Evolutionary conservation across 78 protist genomes (phyloP).

Genomic region (Monocercomonoides exilis): DNA sequence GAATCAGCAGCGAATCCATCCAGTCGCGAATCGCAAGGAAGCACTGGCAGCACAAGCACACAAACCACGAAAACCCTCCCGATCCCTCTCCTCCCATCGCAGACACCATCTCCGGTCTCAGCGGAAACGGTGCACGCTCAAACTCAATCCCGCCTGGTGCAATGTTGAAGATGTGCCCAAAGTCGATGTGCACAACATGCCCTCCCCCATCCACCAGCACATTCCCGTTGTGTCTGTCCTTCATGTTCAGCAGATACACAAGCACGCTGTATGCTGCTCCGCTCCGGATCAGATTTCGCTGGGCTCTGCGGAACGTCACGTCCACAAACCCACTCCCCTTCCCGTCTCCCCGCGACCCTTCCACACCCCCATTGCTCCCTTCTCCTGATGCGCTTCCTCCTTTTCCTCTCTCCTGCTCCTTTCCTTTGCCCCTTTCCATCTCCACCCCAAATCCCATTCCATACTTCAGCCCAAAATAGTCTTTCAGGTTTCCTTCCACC

Average conservation of each 20-base stretch:
- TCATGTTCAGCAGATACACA: conserved; percentile 69
- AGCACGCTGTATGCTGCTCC: too few species aligned
- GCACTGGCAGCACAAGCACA: background rate
- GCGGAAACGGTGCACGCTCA: too few species aligned
- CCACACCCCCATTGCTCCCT: conserved; percentile 14
- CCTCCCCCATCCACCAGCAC: conserved; percentile 18
- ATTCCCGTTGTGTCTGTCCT: too few species aligned
- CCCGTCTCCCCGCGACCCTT: conserved; percentile 46
- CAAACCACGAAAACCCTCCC: background rate
- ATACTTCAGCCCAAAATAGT: conserved; percentile 58
- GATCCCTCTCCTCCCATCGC: conserved; percentile 3
- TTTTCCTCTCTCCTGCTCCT: background rate
- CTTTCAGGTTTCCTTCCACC: conserved; percentile 42
- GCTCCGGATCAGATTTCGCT: too few species aligned
- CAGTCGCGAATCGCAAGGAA: background rate
- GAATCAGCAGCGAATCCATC: background rate
- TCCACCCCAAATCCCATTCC: too few species aligned
- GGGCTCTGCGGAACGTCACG: conserved; percentile 76
- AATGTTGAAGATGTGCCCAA: too few species aligned
- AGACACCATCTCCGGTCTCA: too few species aligned
- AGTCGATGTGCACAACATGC: too few species aligned
- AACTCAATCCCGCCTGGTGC: too few species aligned
- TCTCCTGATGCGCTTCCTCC: conserved; percentile 36
- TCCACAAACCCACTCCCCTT: conserved; percentile 81
- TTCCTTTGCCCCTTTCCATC: too few species aligned